These are phyloP conservation scores for Yarrowia osloensis DNA, from an alignment of 805 yeast species.

Conservation along the genomic window DNA sequence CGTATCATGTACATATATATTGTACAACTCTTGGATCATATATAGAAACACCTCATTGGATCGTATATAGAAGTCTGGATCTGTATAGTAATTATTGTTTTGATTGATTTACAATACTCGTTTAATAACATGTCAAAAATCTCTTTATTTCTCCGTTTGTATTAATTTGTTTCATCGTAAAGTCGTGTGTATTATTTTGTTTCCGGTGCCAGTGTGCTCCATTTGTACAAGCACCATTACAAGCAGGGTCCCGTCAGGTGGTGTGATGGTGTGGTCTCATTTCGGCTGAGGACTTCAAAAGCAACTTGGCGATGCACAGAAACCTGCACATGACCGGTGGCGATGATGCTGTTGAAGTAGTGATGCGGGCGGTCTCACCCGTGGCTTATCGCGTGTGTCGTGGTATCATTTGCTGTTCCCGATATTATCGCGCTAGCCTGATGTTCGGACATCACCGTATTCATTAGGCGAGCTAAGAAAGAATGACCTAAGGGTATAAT, in stretches of 20 bases:
- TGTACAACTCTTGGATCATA: slow-evolving; percentile 30
- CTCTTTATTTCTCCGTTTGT: neutral
- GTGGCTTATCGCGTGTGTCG: neutral
- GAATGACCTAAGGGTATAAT: neutral
- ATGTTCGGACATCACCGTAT: no score
- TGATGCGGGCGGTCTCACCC: neutral
- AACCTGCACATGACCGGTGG: neutral
- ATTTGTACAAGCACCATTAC: no score
- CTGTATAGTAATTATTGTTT: slow-evolving; percentile 28
- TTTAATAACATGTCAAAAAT: slow-evolving; percentile 18
- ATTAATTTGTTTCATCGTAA: neutral
- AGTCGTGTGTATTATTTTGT: neutral
- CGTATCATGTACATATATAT: slow-evolving; percentile 25
- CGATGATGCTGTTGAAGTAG: neutral
- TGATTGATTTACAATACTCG: neutral
- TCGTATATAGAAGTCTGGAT: slow-evolving; percentile 31
- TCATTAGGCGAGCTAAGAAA: no score
- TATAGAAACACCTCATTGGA: slow-evolving; percentile 27
- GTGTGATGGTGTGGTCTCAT: neutral
- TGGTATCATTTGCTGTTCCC: neutral
- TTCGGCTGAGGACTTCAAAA: neutral
- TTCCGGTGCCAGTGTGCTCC: no score
- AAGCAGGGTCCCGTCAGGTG: neutral
- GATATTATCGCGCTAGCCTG: neutral
- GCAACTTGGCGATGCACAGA: neutral